Evolutionary conservation across 2,329 filamentous ascomycete species (phyloP), one percentile per base, ranked within the genome.

Genomic region (Berkeleyomyces rouxiae): DNA sequence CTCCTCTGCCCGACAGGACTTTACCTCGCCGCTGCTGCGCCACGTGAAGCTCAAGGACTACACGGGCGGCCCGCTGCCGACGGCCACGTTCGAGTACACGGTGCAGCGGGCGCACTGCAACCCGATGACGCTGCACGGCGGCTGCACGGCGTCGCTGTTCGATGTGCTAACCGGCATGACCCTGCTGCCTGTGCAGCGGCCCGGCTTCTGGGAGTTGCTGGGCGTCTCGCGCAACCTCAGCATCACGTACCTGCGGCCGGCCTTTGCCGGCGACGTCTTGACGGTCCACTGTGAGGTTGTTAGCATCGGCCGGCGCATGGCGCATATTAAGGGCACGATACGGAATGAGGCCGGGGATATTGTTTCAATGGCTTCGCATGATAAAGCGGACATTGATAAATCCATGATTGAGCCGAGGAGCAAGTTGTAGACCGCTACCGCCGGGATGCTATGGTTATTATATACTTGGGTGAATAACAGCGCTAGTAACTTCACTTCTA

Each of bases 141-240:
- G 82, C 16, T 84, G 82, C 66, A 77, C 82, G 0, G 80, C 86
- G 2, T 84, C 84, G 0, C 72, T 90, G 3, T 84, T 88, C 67
- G 87, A 90, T 72, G 74, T 80, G 63, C 78, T 81, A 67, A 88
- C 86, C 0, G 82, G 81, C 2, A 70, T 82, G 16, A 75, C 82
- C 3, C 71, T 88, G 10, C 71, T 78, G 7, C 76, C 84, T 44
- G 71, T 85, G 60, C 78, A 78, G 53, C 74, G 74, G 31, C 80
- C 80, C 0, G 85, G 83, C 4, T 62, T 49, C 37, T 87, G 85
- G 80, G 73, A 77, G 63, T 74, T 73, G 46, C 76, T 84, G 33
- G 85, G 86, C 44, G 84, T 89, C 36, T 83, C 77, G 69, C 78
- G 86, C 64, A 84, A 81, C 36, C 75, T 90, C 61, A 82, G 79